Evolutionary conservation across 2,329 filamentous ascomycete species (phyloP), one percentile per base, ranked within the genome.

Genomic region (Lecanicillium sp.): DNA sequence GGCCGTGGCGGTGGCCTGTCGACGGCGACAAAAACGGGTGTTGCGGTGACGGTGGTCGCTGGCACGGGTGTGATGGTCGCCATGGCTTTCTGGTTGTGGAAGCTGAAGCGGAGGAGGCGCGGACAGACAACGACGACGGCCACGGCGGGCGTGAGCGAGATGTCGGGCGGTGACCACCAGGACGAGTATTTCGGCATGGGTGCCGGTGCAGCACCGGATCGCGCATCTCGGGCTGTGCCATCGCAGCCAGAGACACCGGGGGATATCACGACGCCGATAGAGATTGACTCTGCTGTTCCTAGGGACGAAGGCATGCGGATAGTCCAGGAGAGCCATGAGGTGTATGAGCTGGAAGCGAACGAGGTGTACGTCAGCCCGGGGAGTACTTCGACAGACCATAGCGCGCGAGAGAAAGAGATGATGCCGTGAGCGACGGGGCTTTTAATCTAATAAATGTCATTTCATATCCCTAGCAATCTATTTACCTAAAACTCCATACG

Each of bases 1-100:
- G 26, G 26, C 26, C 7, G 26, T 7, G 26, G 26, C 7, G 26
- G 12, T 29, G 59, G 60, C 2, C 58, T 79, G 5, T 73, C 73
- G 2, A 59, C 67, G 1, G 76, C 73, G 1, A 77, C 75, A 2
- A 78, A 74, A 55, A 77, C 74, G 0, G 79, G 79, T 2, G 74
- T 83, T n/a, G 77, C 72, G 5, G 66, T 75, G 1, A 79, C 76
- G 15, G 69, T 75, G 3, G 68, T 73, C 2, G 58, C 75, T 0
- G 73, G 64, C 23, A 67, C 64, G 1, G 63, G 67, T 3, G 37
- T 69, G 5, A 33, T 77, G 12, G 62, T 77, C 30, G 74, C 67
- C 3, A 57, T 56, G 3, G 51, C 70, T 14, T 65, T 69, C 0
- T 81, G 73, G 71, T 64, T 75, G 50, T 77, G 70, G 50, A 48